Evolutionary conservation across 2,329 filamentous ascomycete genomes (phyloP), one percentile per base, ranked within the genome.

Genomic region (Fusarium denticulatum): DNA sequence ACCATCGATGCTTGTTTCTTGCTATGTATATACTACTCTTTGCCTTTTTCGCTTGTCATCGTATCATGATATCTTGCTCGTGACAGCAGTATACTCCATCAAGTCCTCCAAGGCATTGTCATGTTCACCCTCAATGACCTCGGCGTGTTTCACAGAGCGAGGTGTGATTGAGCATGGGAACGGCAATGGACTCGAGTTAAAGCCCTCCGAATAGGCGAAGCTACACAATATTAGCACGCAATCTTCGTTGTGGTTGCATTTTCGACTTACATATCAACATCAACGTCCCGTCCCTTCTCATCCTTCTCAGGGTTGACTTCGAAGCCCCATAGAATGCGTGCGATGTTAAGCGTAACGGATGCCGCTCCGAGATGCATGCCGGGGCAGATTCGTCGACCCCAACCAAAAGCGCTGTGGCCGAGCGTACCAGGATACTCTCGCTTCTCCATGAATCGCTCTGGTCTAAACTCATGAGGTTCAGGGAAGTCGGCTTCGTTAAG

Each of bases 301-400:
- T 82, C 72, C 57, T 78, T 79, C 2, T 74, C 81, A 0, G 80
- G 79, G 1, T 67, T 69, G 11, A 86, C 77, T 1, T 86, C 75
- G 60, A 89, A 90, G 0, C 83, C 88, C 89, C 88, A 91, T 0
- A 91, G 76, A 1, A 88, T 79, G 6, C 85, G 83, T 0, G 86
- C 82, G 26, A 88, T 83, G 47, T 82, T 84, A 4, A 87, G 78
- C 15, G 83, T 81, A 0, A 90, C 80, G 0, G 84, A 88, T 0
- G 86, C 84, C 46, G 87, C 84, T 0, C 86, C 87, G 2, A 90
- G 82, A 58, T 90, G 87, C 71, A 87, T 80, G 0, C 83, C 83
- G 0, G 83, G 82, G 18, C 83, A 85, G 14, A 84, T 76, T 4
- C 83, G 78, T 20, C 83, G 79, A 0, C 83, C 83, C 78, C 82